phyloP scores from a whole-genome alignment of 1,284 basidiomycete genomes.

The Apiotrichum gracile region DNA sequence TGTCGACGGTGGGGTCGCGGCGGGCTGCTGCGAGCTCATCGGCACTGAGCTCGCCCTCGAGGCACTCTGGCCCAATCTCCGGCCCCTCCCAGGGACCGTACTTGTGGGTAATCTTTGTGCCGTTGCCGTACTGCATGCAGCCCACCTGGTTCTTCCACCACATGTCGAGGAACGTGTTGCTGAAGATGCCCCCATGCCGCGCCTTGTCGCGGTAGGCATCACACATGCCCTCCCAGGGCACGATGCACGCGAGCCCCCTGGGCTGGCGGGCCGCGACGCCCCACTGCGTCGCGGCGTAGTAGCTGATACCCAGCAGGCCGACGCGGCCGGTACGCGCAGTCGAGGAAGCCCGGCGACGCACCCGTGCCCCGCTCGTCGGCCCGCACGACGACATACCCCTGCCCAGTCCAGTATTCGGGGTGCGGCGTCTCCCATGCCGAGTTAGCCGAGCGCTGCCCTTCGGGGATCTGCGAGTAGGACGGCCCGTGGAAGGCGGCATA shows the following conservation, averaged over 20 bases:
- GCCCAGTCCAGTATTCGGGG: conserved; percentile 35
- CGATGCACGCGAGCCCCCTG: conserved; percentile 40
- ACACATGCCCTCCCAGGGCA: conserved; percentile 43
- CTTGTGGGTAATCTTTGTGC: no score
- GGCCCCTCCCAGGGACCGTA: no score
- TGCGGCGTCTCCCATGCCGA: conserved; percentile 43
- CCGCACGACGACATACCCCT: conserved; percentile 40
- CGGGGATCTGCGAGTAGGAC: conserved; percentile 10
- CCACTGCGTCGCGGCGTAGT: conserved; percentile 42
- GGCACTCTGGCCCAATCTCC: no score
- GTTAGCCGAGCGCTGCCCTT: conserved; percentile 30
- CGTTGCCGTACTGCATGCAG: no score
- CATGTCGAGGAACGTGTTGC: conserved; percentile 22
- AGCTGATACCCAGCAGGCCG: conserved; percentile 40
- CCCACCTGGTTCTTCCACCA: no score
- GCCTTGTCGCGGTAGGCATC: conserved; percentile 41
- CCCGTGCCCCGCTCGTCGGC: conserved; percentile 41
- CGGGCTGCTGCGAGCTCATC: no score
- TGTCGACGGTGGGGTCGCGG: no score
- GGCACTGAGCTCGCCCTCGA: no score
- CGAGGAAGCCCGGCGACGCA: conserved; percentile 31
- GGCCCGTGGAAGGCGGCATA: conserved; percentile 30
- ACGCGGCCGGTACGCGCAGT: conserved; percentile 43
- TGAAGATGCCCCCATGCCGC: conserved; percentile 39
- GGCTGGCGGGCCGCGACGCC: conserved; percentile 39